A percentile compares a stretch with the other conserved stretches of the same genome.
Evolutionary conservation across 257 asterid species (phyloP).

Genomic region (Gentiana straminea): DNA sequence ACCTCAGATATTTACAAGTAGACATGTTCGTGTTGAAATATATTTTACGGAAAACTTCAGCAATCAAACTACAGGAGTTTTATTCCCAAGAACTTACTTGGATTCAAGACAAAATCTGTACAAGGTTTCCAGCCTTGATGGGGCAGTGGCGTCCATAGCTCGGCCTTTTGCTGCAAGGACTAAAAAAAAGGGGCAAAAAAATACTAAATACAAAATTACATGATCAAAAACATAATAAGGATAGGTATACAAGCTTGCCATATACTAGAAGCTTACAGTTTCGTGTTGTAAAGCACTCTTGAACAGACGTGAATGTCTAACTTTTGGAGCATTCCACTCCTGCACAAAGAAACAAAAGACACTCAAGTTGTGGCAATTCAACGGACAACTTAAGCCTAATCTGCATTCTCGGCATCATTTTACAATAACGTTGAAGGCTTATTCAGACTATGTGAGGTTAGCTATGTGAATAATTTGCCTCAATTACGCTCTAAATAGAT

Average conservation of each 20-base stretch:
- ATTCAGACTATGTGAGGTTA: too few species aligned
- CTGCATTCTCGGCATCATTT: too few species aligned
- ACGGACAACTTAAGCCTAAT: too few species aligned
- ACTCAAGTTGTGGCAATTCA: neutral
- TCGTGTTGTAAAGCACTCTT: slow-evolving; percentile 21
- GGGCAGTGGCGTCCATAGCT: slow-evolving; percentile 37
- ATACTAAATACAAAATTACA: neutral
- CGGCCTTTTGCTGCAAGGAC: slow-evolving; percentile 22
- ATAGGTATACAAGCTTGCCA: neutral
- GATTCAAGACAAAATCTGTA: slow-evolving; percentile 5
- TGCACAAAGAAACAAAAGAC: slow-evolving; percentile 4
- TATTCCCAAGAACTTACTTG: slow-evolving; percentile 13
- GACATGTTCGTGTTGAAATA: too few species aligned
- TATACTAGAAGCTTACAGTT: slow-evolving; percentile 19
- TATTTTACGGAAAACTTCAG: neutral
- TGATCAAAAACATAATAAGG: neutral
- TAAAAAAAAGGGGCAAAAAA: slow-evolving; percentile 4
- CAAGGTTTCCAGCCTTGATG: slow-evolving; percentile 38
- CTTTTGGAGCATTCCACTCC: slow-evolving; percentile 33
- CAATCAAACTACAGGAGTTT: neutral
- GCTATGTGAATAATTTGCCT: too few species aligned
- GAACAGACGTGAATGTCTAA: slow-evolving; percentile 25
- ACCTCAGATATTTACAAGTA: too few species aligned
- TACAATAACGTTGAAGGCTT: too few species aligned
- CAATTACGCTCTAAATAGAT: too few species aligned